These are phyloP conservation scores for Brettanomyces naardenensis DNA, from an alignment of 805 yeast species.

Conservation along the genomic window DNA sequence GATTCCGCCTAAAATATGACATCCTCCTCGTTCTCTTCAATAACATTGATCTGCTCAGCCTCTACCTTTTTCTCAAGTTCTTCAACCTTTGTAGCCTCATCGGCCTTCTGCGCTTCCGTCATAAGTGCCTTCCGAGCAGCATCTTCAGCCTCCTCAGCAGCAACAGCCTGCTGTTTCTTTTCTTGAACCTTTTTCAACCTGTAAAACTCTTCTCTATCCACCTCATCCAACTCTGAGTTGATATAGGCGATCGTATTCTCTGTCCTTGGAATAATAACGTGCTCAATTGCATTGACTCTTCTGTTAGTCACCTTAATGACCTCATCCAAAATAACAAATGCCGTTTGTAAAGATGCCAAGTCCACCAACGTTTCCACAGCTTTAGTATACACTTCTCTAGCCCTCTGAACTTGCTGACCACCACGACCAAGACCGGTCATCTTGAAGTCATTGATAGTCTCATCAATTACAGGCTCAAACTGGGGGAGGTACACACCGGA, in stretches of 20 bases:
- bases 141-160: constrained; percentile 52
- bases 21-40: constrained; percentile 30
- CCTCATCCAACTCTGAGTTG: constrained; percentile 92
- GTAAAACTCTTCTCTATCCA: constrained; percentile 97
- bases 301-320: constrained; percentile 96
- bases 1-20: constrained; percentile 29
- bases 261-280: constrained; percentile 94
- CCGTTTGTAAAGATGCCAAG: constrained; percentile 92
- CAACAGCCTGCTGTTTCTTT: constrained; percentile 78
- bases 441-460: constrained; percentile 85
- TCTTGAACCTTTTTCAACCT: constrained; percentile 94
- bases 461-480: constrained; percentile 78
- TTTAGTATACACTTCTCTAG: constrained; percentile 84
- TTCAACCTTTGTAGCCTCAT: constrained; percentile 15
- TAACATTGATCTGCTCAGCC: constrained; percentile 15
- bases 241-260: constrained; percentile 89
- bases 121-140: constrained; percentile 24
- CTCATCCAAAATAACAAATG: constrained; percentile 92
- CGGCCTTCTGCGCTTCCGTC: constrained; percentile 5
- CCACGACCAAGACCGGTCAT: constrained; percentile 97
- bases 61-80: constrained; percentile 12
- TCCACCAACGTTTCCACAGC: constrained; percentile 97
- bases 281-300: constrained; percentile 98
- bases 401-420: constrained; percentile 95
- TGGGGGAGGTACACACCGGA: constrained; percentile 93